Percentiles rank a stretch among this genome's conserved stretches.
These are phyloP conservation scores for Curvularia eragrostidis DNA, from an alignment of 2,329 filamentous ascomycete species.

Conservation along the genomic window DNA sequence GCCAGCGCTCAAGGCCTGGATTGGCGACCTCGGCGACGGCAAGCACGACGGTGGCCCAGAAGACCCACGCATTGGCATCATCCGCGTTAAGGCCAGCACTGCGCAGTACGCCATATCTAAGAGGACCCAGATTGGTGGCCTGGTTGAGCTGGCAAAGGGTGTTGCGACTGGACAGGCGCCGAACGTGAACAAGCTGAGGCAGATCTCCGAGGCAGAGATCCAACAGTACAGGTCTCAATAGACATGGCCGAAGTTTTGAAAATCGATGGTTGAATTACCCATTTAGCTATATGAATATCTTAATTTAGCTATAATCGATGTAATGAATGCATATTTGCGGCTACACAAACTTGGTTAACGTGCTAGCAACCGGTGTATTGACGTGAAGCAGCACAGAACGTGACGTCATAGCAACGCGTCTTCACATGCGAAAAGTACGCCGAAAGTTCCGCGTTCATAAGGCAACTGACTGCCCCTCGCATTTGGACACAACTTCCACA, in stretches of 20 bases:
- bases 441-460: slow-evolving; percentile 3
- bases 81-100: slow-evolving; percentile 74
- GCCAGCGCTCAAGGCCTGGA: slow-evolving; percentile 77
- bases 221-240: slow-evolving; percentile 47
- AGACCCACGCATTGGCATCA: slow-evolving; percentile 82
- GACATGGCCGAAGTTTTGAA: neutral
- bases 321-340: slow-evolving; percentile 1
- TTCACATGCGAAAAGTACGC: slow-evolving; percentile 18
- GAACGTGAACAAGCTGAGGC: slow-evolving; percentile 75
- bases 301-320: neutral
- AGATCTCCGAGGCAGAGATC: slow-evolving; percentile 65
- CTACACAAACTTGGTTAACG: neutral
- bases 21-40: slow-evolving; percentile 81
- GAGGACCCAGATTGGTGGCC: slow-evolving; percentile 68
- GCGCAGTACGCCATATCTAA: slow-evolving; percentile 72
- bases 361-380: neutral
- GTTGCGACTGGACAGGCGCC: slow-evolving; percentile 74
- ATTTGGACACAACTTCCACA: neutral
- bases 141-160: slow-evolving; percentile 77
- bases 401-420: slow-evolving; percentile 20
- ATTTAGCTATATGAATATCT: neutral
- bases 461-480: neutral
- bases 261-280: neutral
- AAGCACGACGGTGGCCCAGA: slow-evolving; percentile 81
- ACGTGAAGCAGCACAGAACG: neutral